These are phyloP conservation scores for Tetradesmus obliquus DNA, from an alignment of 139 green algal species.

Conservation along the genomic window DNA sequence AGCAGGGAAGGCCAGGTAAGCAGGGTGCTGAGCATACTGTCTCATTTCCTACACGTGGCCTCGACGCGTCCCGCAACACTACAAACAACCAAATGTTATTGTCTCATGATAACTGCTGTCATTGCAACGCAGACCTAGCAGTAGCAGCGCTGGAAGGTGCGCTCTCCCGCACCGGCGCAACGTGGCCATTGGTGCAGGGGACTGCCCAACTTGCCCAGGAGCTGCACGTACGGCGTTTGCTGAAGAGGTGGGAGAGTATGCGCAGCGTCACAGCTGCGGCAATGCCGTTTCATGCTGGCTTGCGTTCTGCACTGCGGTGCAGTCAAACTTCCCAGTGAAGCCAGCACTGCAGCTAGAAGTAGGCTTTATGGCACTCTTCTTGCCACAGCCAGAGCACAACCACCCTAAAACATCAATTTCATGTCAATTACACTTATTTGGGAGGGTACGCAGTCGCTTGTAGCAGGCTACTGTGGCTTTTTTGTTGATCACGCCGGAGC, in stretches of 20 bases:
- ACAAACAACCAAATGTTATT: not conserved
- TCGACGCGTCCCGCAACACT: not conserved
- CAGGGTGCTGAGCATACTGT: not conserved
- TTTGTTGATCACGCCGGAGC: not conserved
- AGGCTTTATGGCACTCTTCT: not conserved
- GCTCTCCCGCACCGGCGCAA: slow-evolving; percentile 5
- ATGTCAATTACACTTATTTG: not conserved
- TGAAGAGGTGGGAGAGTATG: not conserved
- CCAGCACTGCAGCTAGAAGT: not conserved
- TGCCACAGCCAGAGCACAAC: not conserved
- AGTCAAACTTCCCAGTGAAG: not conserved
- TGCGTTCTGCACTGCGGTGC: not conserved
- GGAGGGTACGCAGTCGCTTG: no score
- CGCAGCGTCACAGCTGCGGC: not conserved
- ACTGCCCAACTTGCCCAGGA: not conserved
- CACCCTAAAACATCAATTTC: not conserved
- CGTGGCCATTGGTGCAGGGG: not conserved
- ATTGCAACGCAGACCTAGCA: not conserved
- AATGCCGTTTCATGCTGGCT: not conserved
- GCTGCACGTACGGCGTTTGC: not conserved
- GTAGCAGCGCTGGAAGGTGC: not conserved
- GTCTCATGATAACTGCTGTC: not conserved
- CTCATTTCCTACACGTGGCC: not conserved
- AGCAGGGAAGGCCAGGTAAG: not conserved
- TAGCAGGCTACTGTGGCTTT: not conserved